Evolutionary conservation across 164 flowering plant genomes (phyloP).

Genomic region (Aristolochia californica): DNA sequence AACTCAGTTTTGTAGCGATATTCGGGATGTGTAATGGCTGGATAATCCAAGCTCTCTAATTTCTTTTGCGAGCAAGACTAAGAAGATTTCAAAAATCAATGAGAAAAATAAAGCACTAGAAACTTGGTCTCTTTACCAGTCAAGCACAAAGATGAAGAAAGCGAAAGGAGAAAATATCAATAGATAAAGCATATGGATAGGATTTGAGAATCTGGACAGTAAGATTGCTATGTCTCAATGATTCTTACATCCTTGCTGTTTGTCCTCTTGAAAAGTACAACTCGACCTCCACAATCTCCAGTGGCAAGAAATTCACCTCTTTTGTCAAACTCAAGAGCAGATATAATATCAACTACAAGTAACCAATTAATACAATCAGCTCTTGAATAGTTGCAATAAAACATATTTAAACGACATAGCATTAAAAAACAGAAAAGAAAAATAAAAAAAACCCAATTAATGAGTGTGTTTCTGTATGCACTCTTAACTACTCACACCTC

Average conservation of each 20-base stretch:
- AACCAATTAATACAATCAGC: not conserved
- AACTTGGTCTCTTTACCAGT: not conserved
- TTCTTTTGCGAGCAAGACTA: conserved; percentile 26
- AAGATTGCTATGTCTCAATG: not conserved
- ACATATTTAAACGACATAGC: not conserved
- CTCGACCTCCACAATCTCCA: conserved; percentile 74
- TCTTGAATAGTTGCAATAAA: not conserved
- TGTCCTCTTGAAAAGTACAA: conserved; percentile 45
- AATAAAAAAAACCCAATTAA: too few relatives aligned
- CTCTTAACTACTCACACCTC: too few relatives aligned
- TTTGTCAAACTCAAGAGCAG: conserved; percentile 61
- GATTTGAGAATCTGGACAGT: too few relatives aligned
- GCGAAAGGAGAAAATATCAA: not conserved
- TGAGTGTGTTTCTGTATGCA: too few relatives aligned
- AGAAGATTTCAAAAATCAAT: conserved; percentile 9
- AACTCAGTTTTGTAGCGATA: conserved; percentile 61
- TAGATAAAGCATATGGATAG: too few relatives aligned
- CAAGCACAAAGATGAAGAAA: not conserved
- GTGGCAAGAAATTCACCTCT: conserved; percentile 58
- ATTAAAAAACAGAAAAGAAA: not conserved
- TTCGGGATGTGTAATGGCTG: conserved; percentile 25
- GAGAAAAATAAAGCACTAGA: too few relatives aligned
- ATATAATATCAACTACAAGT: conserved; percentile 44
- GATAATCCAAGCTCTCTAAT: conserved; percentile 42
- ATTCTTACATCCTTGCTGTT: conserved; percentile 38